A percentile compares a stretch with the other conserved stretches of the same genome.
phyloP scores from a whole-genome alignment of 805 yeast genomes.

The Candida peoriensis region DNA sequence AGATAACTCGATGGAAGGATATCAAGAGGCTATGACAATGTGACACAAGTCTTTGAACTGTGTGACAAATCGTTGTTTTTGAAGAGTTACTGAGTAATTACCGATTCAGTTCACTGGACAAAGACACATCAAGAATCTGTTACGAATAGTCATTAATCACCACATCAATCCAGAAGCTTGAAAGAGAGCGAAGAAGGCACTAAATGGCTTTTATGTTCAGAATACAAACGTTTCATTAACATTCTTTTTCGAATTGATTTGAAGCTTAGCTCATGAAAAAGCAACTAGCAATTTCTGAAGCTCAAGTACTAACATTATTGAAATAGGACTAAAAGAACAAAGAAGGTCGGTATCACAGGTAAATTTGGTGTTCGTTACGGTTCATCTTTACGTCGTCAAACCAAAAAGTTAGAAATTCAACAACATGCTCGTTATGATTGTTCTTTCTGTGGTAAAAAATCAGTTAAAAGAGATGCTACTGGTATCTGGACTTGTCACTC shows the following conservation, averaged over 20 bases:
- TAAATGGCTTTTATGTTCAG: neutral
- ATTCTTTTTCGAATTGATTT: too few relatives aligned
- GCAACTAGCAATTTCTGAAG: neutral
- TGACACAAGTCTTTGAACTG: too few relatives aligned
- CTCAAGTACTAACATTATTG: slow-evolving; percentile 40
- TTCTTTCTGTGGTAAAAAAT: slow-evolving; percentile 99
- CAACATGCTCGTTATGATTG: slow-evolving; percentile 99
- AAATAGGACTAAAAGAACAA: slow-evolving; percentile 99
- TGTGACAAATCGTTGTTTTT: too few relatives aligned
- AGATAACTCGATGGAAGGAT: too few relatives aligned
- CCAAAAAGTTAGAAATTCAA: slow-evolving; percentile 98
- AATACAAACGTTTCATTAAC: slow-evolving; percentile 2
- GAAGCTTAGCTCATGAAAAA: too few relatives aligned
- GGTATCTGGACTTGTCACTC: slow-evolving; percentile 99
- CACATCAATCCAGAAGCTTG: too few relatives aligned
- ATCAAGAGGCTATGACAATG: too few relatives aligned
- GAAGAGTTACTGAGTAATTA: too few relatives aligned
- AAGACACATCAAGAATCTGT: too few relatives aligned
- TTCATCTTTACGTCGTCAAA: slow-evolving; percentile 99
- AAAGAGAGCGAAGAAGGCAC: too few relatives aligned
- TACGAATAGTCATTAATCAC: too few relatives aligned
- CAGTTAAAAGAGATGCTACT: slow-evolving; percentile 95
- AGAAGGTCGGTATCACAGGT: slow-evolving; percentile 99
- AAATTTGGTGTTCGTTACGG: slow-evolving; percentile 99
- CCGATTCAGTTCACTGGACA: too few relatives aligned